Percentiles rank a stretch among this genome's conserved stretches.
These are phyloP conservation scores for Monilinia vaccinii-corymbosi DNA, from an alignment of 2,329 filamentous ascomycete genomes.

Conservation along the genomic window DNA sequence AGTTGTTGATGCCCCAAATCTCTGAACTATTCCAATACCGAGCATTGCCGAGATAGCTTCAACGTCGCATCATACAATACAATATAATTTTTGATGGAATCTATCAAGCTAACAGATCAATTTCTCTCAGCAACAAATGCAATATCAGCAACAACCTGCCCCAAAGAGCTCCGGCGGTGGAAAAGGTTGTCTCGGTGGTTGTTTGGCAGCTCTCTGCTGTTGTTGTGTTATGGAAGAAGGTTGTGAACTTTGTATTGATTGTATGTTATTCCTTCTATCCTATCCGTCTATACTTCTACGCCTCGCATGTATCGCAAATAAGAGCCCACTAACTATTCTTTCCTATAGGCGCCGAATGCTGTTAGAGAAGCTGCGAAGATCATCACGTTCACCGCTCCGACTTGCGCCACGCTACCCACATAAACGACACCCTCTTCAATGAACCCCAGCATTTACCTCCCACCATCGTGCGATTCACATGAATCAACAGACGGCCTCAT, in stretches of 20 bases:
- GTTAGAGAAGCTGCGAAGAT: background rate
- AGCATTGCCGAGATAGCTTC: background rate
- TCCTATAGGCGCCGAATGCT: slow-evolving; percentile 7
- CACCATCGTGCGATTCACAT: background rate
- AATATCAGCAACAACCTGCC: slow-evolving; percentile 36
- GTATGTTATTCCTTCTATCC: slow-evolving; percentile 23
- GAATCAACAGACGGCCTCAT: background rate
- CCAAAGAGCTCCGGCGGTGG: slow-evolving; percentile 31
- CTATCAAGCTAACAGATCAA: slow-evolving; percentile 16
- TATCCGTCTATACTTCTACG: background rate
- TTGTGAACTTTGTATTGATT: slow-evolving; percentile 42
- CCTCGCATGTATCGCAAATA: background rate
- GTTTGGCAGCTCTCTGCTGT: slow-evolving; percentile 40
- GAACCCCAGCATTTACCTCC: background rate
- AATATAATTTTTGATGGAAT: background rate
- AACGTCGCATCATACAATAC: background rate
- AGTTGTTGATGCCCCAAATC: background rate
- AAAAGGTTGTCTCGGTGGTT: slow-evolving; percentile 36
- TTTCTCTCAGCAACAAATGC: slow-evolving; percentile 33
- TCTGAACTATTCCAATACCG: background rate
- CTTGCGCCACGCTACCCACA: background rate
- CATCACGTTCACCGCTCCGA: background rate
- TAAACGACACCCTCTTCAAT: background rate
- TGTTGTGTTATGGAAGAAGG: slow-evolving; percentile 43
- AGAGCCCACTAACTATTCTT: background rate